Conservation (phyloP, 305 asterid genomes). For the Fraxinus paxiana region DNA sequence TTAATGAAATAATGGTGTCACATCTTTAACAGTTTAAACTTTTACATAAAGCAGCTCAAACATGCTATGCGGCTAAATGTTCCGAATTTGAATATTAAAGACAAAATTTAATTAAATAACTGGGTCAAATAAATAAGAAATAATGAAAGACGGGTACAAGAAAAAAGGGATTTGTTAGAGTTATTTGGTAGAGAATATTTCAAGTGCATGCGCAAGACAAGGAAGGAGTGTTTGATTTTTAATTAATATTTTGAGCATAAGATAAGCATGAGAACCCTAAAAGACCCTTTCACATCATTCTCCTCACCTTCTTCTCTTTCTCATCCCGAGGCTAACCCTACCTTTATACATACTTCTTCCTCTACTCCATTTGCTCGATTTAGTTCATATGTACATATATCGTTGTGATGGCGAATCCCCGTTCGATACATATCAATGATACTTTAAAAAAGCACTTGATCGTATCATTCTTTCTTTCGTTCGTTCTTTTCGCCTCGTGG, state of each 20-base stretch:
- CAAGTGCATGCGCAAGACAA: slow-evolving; percentile 62
- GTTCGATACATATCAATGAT: background rate
- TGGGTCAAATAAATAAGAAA: background rate
- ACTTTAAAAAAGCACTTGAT: background rate
- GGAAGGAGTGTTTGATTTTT: slow-evolving; percentile 31
- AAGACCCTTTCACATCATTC: slow-evolving; percentile 56
- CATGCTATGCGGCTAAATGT: background rate
- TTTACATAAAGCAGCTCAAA: background rate
- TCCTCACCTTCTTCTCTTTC: slow-evolving; percentile 58
- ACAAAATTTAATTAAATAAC: background rate
- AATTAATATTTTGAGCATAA: slow-evolving; percentile 45
- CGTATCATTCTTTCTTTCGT: background rate
- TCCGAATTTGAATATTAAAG: background rate
- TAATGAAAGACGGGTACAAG: slow-evolving; percentile 17
- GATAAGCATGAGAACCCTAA: slow-evolving; percentile 80
- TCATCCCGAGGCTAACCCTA: slow-evolving; percentile 52
- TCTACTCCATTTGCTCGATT: background rate
- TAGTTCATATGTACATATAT: background rate
- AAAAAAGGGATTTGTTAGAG: slow-evolving; percentile 28
- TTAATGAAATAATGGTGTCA: background rate
- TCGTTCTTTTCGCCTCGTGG: background rate
- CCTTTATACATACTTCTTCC: background rate
- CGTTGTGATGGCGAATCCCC: background rate
- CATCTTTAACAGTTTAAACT: background rate
- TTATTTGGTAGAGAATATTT: slow-evolving; percentile 45